A percentile compares a stretch with the other conserved stretches of the same genome.
These are phyloP conservation scores for Crithidia acanthocephali DNA, from an alignment of 208 protist genomes.

Conservation along the genomic window DNA sequence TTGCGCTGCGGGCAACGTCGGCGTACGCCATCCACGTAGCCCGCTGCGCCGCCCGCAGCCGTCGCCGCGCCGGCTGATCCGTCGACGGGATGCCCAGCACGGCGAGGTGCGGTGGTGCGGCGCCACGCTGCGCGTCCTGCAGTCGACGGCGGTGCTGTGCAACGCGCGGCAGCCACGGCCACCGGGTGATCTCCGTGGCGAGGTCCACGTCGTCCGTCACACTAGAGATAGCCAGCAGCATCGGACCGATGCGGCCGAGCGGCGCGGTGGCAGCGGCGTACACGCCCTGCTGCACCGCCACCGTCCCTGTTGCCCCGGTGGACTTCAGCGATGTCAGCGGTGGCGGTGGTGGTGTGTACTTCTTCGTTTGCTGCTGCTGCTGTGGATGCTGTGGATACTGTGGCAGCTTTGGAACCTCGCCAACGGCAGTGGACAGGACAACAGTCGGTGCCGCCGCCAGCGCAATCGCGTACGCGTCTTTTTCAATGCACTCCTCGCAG, in stretches of 20 bases:
- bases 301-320: no score
- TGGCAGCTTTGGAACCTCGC: background rate
- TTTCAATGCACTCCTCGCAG: constrained; percentile 20
- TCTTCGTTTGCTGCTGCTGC: background rate
- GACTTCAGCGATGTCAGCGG: background rate
- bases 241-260: constrained; percentile 32
- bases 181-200: constrained; percentile 9
- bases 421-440: background rate
- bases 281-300: background rate
- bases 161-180: constrained; percentile 21
- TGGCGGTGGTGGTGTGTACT: no score
- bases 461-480: background rate
- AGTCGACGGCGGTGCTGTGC: background rate
- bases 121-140: background rate
- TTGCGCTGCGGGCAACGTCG: constrained; percentile 40
- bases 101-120: constrained; percentile 21
- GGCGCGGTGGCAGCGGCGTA: constrained; percentile 13
- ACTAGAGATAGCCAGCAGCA: constrained; percentile 36
- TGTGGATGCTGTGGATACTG: background rate
- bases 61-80: constrained; percentile 31
- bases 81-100: constrained; percentile 55
- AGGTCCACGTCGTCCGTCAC: constrained; percentile 30
- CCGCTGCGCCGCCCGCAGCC: constrained; percentile 43
- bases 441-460: background rate
- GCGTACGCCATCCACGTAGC: constrained; percentile 44